Conservation (phyloP, 2,329 filamentous ascomycete species). For the Stromatinia cepivora region DNA sequence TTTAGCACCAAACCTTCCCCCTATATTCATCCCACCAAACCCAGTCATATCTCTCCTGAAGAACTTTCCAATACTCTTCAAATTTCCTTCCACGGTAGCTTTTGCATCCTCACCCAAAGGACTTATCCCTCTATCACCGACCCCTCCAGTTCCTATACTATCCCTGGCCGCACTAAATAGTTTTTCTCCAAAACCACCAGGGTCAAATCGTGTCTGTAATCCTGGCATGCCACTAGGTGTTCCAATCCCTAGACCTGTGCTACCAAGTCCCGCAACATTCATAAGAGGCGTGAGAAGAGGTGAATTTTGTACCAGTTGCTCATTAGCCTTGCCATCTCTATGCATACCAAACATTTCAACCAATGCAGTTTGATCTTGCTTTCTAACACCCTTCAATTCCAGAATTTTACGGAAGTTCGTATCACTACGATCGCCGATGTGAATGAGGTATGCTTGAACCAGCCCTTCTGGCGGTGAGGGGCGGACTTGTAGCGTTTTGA, state of each 20-base stretch:
- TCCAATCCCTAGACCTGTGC: slow-evolving; percentile 48
- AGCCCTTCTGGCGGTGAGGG: slow-evolving; percentile 88
- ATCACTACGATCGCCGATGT: slow-evolving; percentile 91
- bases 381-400: slow-evolving; percentile 89
- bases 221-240: slow-evolving; percentile 44
- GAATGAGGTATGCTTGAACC: slow-evolving; percentile 95
- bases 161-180: slow-evolving; percentile 86
- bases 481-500: slow-evolving; percentile 95
- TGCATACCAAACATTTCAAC: slow-evolving; percentile 82
- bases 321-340: slow-evolving; percentile 69
- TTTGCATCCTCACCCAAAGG: slow-evolving; percentile 51
- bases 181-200: slow-evolving; percentile 79
- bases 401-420: slow-evolving; percentile 95
- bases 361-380: slow-evolving; percentile 77
- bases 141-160: slow-evolving; percentile 57
- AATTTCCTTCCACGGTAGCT: slow-evolving; percentile 83
- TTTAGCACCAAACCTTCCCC: slow-evolving; percentile 53
- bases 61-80: slow-evolving; percentile 96
- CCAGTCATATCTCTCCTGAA: slow-evolving; percentile 85
- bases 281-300: slow-evolving; percentile 70
- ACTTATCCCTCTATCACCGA: slow-evolving; percentile 26
- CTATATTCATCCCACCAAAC: slow-evolving; percentile 61
- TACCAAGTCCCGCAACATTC: slow-evolving; percentile 47
- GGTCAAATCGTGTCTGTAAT: slow-evolving; percentile 68
- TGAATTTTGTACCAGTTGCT: slow-evolving; percentile 69